Conservation (phyloP, 768 basidiomycete genomes). For the Kwoniella newhampshirensis region DNA sequence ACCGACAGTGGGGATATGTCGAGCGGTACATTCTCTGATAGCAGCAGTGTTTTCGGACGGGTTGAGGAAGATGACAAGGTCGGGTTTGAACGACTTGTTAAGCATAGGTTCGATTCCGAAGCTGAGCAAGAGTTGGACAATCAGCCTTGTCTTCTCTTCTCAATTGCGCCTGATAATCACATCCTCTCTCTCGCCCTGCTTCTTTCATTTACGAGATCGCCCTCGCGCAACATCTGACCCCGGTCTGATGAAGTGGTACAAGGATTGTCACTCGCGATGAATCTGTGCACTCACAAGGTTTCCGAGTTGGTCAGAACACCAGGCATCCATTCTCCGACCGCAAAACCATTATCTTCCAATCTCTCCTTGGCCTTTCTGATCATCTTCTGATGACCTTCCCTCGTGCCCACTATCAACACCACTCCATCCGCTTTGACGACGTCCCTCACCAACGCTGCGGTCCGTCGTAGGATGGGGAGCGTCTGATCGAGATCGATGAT, state of each 20-base stretch:
- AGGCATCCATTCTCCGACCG: constrained; percentile 84
- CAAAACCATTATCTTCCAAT: constrained; percentile 75
- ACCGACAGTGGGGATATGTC: constrained; percentile 89
- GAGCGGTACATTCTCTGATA: constrained; percentile 84
- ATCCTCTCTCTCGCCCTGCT: too few species aligned
- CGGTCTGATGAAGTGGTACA: not conserved
- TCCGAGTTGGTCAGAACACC: constrained; percentile 84
- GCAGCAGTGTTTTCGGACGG: constrained; percentile 75
- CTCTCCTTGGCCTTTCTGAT: constrained; percentile 77
- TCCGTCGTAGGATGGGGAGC: constrained; percentile 82
- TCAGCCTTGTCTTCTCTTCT: too few species aligned
- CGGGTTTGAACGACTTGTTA: constrained; percentile 60
- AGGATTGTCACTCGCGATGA: too few species aligned
- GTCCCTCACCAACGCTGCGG: constrained; percentile 80
- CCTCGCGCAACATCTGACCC: too few species aligned
- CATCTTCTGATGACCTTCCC: constrained; percentile 60
- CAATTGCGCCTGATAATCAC: too few species aligned
- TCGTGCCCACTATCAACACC: constrained; percentile 85
- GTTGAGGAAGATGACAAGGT: constrained; percentile 87
- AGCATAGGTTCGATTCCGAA: constrained; percentile 50
- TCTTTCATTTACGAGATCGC: too few species aligned
- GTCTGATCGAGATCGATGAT: constrained; percentile 95
- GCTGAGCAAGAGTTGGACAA: constrained; percentile 17
- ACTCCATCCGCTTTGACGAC: constrained; percentile 77
- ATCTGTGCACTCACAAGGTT: constrained; percentile 52